Conservation (phyloP, 2,329 filamentous ascomycete species). For the Tolypocladium cylindrosporum region DNA sequence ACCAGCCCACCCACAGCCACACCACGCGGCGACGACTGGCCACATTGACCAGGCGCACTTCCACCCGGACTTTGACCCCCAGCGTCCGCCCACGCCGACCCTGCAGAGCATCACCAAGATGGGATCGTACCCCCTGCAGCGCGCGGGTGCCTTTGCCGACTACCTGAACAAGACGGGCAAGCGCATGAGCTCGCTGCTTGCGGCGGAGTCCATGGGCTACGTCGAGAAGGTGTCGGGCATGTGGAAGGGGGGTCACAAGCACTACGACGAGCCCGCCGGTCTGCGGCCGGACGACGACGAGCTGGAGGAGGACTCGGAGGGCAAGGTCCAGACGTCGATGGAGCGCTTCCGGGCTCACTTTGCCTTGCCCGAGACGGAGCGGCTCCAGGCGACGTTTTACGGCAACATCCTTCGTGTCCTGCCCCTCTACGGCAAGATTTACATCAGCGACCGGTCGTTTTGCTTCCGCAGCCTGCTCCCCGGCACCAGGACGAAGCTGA, state of each 20-base stretch:
- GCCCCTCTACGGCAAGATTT: conserved; percentile 92
- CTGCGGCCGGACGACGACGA: conserved; percentile 45
- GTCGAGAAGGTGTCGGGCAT: conserved; percentile 95
- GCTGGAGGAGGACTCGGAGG: conserved; percentile 47
- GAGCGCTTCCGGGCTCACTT: conserved; percentile 88
- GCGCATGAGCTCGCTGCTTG: conserved; percentile 71
- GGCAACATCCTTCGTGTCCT: conserved; percentile 84
- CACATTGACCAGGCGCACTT: conserved; percentile 18
- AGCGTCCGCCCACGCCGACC: conserved; percentile 26
- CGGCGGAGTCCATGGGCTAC: conserved; percentile 90
- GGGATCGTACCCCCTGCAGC: conserved; percentile 71
- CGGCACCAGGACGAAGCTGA: conserved; percentile 83
- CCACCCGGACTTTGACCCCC: conserved; percentile 13
- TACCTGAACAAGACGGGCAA: conserved; percentile 73
- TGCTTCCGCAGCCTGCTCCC: conserved; percentile 90
- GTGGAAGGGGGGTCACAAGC: conserved; percentile 84
- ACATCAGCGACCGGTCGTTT: conserved; percentile 77
- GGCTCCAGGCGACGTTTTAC: conserved; percentile 81
- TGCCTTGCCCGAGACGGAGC: conserved; percentile 73
- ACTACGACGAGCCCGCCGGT: conserved; percentile 61
- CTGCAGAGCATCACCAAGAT: conserved; percentile 45
- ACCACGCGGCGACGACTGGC: conserved; percentile 29
- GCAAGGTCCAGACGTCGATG: conserved; percentile 54
- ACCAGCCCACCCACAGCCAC: background rate
- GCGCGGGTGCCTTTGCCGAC: conserved; percentile 72